Evolutionary conservation across 345 rosid species (phyloP).

Genomic region (Sisymbrium altissimum): DNA sequence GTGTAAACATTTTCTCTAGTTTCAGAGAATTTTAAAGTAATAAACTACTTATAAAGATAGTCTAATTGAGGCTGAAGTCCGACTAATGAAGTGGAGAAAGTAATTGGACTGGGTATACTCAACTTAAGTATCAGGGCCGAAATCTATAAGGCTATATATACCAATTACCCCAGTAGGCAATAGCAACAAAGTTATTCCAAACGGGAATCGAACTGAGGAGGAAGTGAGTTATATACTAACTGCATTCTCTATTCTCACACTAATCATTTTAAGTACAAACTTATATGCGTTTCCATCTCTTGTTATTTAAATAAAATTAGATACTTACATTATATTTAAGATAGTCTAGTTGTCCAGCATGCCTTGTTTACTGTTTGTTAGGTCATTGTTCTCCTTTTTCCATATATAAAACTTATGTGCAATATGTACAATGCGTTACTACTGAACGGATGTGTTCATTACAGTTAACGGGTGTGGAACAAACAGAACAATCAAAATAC

Average conservation of each 20-base stretch:
- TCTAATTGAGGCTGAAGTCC: no score
- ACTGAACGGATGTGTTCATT: no score
- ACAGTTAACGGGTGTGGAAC: no score
- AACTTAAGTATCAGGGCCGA: background rate
- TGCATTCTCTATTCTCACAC: background rate
- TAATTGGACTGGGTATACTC: no score
- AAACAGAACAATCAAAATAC: no score
- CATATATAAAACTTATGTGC: no score
- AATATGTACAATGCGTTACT: no score
- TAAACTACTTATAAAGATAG: no score
- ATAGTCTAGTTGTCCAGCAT: background rate
- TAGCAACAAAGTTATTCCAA: background rate
- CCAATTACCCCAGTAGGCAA: background rate
- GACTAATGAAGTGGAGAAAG: no score
- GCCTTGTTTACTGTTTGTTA: background rate
- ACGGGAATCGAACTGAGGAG: background rate
- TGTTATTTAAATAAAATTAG: background rate
- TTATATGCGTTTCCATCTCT: background rate
- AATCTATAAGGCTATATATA: background rate
- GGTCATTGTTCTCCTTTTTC: no score
- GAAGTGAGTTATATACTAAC: background rate
- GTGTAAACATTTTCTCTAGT: no score
- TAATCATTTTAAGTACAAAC: background rate
- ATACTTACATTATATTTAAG: background rate
- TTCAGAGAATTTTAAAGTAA: no score